Percentiles rank a stretch among this genome's conserved stretches.
phyloP scores from a whole-genome alignment of 305 asterid species.

The Fraxinus latifolia region DNA sequence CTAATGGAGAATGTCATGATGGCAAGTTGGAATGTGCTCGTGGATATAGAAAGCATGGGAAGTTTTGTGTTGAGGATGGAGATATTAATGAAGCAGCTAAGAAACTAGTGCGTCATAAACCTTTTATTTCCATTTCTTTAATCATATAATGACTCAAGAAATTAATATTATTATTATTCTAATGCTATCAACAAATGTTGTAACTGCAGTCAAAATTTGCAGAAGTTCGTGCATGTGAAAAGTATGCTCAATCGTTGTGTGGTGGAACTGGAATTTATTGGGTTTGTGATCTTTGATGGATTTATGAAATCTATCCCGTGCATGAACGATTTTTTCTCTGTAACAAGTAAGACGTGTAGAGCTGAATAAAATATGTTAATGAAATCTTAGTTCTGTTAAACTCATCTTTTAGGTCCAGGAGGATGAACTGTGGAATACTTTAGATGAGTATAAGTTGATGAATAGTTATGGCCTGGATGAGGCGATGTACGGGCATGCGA shows the following conservation, averaged over 20 bases:
- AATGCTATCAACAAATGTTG: slow-evolving; percentile 26
- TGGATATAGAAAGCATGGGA: slow-evolving; percentile 61
- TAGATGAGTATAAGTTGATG: slow-evolving; percentile 40
- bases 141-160: not conserved
- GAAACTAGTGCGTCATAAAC: slow-evolving; percentile 47
- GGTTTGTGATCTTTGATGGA: slow-evolving; percentile 47
- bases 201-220: slow-evolving; percentile 64
- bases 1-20: slow-evolving; percentile 64
- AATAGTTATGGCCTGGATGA: slow-evolving; percentile 40
- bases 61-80: slow-evolving; percentile 67
- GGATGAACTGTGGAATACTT: slow-evolving; percentile 48
- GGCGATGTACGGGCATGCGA: slow-evolving; percentile 45
- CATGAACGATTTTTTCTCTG: not conserved
- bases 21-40: slow-evolving; percentile 67
- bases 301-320: not conserved
- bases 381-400: slow-evolving; percentile 6
- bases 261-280: slow-evolving; percentile 63
- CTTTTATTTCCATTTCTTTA: not conserved
- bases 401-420: slow-evolving; percentile 47
- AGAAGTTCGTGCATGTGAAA: slow-evolving; percentile 58
- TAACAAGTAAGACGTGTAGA: not conserved
- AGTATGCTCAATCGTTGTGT: slow-evolving; percentile 63
- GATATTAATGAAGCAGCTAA: slow-evolving; percentile 55
- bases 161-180: slow-evolving; percentile 17
- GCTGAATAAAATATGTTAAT: slow-evolving; percentile 12